phyloP scores from a whole-genome alignment of 805 yeast genomes.

The Saccharomycopsis babjevae region DNA sequence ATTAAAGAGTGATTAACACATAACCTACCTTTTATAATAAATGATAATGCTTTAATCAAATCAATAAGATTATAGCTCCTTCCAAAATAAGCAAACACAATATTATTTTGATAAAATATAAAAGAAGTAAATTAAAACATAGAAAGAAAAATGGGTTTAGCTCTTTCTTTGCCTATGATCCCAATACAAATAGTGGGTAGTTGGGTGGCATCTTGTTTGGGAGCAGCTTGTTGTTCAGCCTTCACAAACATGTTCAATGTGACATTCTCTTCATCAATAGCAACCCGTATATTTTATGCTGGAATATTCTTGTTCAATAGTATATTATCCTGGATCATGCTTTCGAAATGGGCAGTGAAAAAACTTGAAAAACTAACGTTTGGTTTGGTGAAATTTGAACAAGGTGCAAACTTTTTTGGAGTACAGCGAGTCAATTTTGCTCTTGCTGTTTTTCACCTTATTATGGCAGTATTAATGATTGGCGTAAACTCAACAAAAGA shows the following conservation, averaged over 20 bases:
- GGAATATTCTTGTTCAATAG: slow-evolving; percentile 66
- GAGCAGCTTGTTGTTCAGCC: slow-evolving; percentile 71
- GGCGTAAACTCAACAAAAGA: slow-evolving; percentile 71
- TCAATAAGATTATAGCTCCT: no score
- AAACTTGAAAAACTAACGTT: slow-evolving; percentile 63
- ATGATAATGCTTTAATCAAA: no score
- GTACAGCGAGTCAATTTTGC: slow-evolving; percentile 91
- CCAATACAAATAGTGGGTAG: slow-evolving; percentile 45
- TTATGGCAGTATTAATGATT: slow-evolving; percentile 54
- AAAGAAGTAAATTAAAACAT: no score
- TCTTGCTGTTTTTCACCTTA: slow-evolving; percentile 66
- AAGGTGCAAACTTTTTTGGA: slow-evolving; percentile 76
- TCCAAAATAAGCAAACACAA: no score
- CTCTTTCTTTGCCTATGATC: slow-evolving; percentile 60
- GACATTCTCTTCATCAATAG: slow-evolving; percentile 58
- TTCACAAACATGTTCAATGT: slow-evolving; percentile 42
- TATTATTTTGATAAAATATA: no score
- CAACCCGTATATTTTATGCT: slow-evolving; percentile 85
- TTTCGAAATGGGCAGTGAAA: slow-evolving; percentile 67
- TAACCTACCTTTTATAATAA: no score
- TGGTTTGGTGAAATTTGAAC: slow-evolving; percentile 56
- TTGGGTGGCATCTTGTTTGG: slow-evolving; percentile 63
- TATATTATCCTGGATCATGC: slow-evolving; percentile 82
- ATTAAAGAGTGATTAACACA: no score
- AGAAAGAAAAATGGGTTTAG: slow-evolving; percentile 44